Evolutionary conservation across 306 rosid species (phyloP).

Genomic region (Cucumis sativus): Cucumber_9930_V3 NC_026657.2:37045001-37045500

Average conservation of each 20-base stretch:
- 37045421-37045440: slow-evolving; percentile 25
- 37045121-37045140: slow-evolving; percentile 61
- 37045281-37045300: slow-evolving; percentile 38
- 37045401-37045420: slow-evolving; percentile 69
- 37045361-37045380: slow-evolving; percentile 71
- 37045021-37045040: slow-evolving; percentile 81
- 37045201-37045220: slow-evolving; percentile 38
- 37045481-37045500: slow-evolving; percentile 73
- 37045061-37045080: slow-evolving; percentile 73
- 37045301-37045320: slow-evolving; percentile 36
- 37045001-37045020: slow-evolving; percentile 56
- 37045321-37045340: slow-evolving; percentile 47
- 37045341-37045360: slow-evolving; percentile 66
- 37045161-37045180: slow-evolving; percentile 72
- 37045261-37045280: background rate
- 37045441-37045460: slow-evolving; percentile 47
- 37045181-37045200: slow-evolving; percentile 82
- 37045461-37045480: slow-evolving; percentile 47
- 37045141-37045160: slow-evolving; percentile 84
- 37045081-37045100: slow-evolving; percentile 82
- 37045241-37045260: background rate
- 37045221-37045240: background rate
- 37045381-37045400: slow-evolving; percentile 71
- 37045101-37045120: slow-evolving; percentile 43
- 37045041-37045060: slow-evolving; percentile 83